Evolutionary conservation across 345 rosid species (phyloP), one percentile per base, ranked within the genome.

Genomic region (Linum usitatissimum): DNA sequence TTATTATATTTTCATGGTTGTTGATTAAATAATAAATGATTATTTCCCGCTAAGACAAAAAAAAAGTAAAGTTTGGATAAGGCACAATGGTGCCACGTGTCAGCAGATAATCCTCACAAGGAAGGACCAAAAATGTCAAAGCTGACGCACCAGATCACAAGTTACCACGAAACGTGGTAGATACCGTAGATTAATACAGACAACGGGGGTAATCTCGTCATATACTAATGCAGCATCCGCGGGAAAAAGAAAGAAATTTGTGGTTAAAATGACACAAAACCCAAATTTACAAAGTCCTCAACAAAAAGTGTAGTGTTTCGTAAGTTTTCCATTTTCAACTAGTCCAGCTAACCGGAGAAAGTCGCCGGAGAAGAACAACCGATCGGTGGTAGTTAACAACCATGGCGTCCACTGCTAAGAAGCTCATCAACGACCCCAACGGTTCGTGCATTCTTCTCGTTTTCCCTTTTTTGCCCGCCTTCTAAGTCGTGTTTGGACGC

Each of bases 361-460:
- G 8, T 34, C 38, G 3, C 51, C 51, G 51, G 51, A 45, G 51
- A 10, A 45, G 13, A 10, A 15, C 4, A 10, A 15, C 4, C 14
- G 17, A 10, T 10, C 8, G 17, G 51, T 3, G 51, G 15, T 12
- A 7, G 48, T 15, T 6, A 34, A 34, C 6, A 34, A 34, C 42
- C 28, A 92, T 93, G 99, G 93, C 89, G 62, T 84, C 55, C 61
- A 83, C 75, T 65, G 95, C 81, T 36, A 92, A 92, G 85, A 92
- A 89, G 74, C 89, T 92, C 80, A 84, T 92, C 86, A 84, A 87
- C 78, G 64, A 85, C 67, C 97, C 98, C 64, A 74, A 69, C 54
- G 92, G 98, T 89, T 73, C 34, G 81, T 45, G 17, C 82, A 64
- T 70, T 76, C 60, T 28, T 60, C 18, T 39, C 57, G 39, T 51